Evolutionary conservation across 805 yeast genomes (phyloP), one percentile per base, ranked within the genome.

Genomic region (Dipodascus albidus): DNA sequence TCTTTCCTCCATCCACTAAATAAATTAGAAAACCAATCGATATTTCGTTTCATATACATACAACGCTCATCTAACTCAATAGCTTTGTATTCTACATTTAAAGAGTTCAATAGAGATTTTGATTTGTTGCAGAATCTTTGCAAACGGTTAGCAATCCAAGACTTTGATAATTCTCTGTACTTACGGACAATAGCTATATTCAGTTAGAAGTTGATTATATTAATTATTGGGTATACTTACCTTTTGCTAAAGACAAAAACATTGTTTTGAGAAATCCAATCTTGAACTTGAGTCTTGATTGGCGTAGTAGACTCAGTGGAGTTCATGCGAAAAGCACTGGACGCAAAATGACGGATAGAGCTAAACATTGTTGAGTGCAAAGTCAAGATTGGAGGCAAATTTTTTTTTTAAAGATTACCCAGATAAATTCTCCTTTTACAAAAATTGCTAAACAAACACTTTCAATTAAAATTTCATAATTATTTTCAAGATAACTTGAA

Each of bases 1-100:
- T 81, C 35, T 84, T 95, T 50, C 74, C 72, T 54, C 97, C 98
- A 57, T 88, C 90, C 14, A 70, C 76, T 55, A 60, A 8, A 38
- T 52, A 8, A 19, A n/a, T 38, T 38, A n/a, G 44, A 11, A n/a
- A 6, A 17, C 3, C 6, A 17, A 6, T 19, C n/a, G 44, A 38
- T 4, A 38, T 4, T 11, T n/a, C 44, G n/a, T 6, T 11, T 4
- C 9, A 14, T 6, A 14, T 14, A 38, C 44, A 11, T 14, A 38
- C 44, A 14, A 11, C 44, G 44, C 44, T 38, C 44, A 38, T 38
- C 53, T 23, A 51, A 2, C 24, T 51, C 53, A 47, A 47, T 42
- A 11, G 20, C 11, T 20, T 9, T 4, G 23, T 51, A 44, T 47
- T 38, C 20, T 17, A 23, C 17, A 19, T 48, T n/a, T 27, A 48